Evolutionary conservation across 1,284 basidiomycete genomes (phyloP).

Genomic region (Boletellus sp.): DNA sequence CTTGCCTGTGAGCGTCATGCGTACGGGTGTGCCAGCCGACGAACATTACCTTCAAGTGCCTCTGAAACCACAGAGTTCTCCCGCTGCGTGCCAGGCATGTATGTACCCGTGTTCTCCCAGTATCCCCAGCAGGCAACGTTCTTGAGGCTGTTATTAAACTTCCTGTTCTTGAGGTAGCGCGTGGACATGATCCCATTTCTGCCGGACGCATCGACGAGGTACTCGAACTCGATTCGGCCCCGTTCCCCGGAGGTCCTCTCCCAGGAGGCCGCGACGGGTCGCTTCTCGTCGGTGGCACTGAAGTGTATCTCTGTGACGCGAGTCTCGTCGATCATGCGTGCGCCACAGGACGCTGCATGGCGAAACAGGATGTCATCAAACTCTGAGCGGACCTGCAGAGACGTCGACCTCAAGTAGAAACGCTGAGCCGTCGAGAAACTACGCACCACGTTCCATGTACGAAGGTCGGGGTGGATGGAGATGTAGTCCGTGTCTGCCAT

Average conservation of each 20-base stretch:
- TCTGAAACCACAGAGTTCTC: neutral
- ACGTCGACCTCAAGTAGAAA: neutral
- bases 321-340: neutral
- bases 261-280: neutral
- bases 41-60: neutral
- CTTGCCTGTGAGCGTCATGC: neutral
- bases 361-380: conserved; percentile 1
- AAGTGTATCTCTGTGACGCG: neutral
- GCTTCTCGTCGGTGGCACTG: neutral
- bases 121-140: conserved; percentile 1
- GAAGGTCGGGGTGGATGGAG: neutral
- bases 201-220: conserved; percentile 1
- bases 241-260: neutral
- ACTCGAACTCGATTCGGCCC: neutral
- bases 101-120: neutral
- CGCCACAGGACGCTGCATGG: neutral
- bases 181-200: conserved; percentile 2
- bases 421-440: neutral
- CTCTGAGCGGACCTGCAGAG: neutral
- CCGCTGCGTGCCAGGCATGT: neutral
- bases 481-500: neutral
- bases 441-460: neutral
- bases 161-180: conserved; percentile 1
- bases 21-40: neutral
- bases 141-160: neutral